Evolutionary conservation across 2,329 filamentous ascomycete species (phyloP), one percentile per base, ranked within the genome.

Genomic region (Apiospora aurea): DNA sequence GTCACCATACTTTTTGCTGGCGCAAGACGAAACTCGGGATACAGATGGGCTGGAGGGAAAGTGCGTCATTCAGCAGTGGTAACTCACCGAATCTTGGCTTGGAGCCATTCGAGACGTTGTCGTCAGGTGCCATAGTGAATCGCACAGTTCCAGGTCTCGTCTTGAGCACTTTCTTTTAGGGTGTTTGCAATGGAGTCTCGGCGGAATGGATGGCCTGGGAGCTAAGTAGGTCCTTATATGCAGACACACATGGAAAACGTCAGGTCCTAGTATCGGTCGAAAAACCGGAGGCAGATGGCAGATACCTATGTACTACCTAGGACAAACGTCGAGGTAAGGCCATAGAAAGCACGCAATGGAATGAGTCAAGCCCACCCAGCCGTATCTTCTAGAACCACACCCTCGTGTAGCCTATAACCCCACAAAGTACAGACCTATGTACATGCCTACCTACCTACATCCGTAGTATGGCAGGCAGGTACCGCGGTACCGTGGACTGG

Each of bases 1-100:
- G 90, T 81, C 81, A 87, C 84, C 75, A 75, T 77, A 86, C 85
- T 85, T 83, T 49, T 83, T 51, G 34, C 24, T 24, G 68, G 68
- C 43, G 68, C 68, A 57, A 69, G 68, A 69, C 26, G 46, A 49
- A 14, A 67, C 24, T 16, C 66, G 51, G 69, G 57, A 70, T 21
- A 53, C 66, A n/a, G 14, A 44, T 24, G n/a, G 11, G 21, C 21
- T 34, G 8, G n/a, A 69, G 44, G 44, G 43, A 34, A 29, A 64
- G 72, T 18, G 68, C 21, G 16, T 69, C 43, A n/a, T 64, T 24
- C 44, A 69, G 16, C 8, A 61, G 68, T n/a, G 47, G 71, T 70
- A 71, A 81, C 80, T 82, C 76, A 82, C 80, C 78, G 75, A 80
- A 81, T 77, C 74, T 78, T 69, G 75, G 78, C 76, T 71, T 70